Conservation (phyloP, 2,329 filamentous ascomycete species). For the Scedosporium minutisporum region DNA sequence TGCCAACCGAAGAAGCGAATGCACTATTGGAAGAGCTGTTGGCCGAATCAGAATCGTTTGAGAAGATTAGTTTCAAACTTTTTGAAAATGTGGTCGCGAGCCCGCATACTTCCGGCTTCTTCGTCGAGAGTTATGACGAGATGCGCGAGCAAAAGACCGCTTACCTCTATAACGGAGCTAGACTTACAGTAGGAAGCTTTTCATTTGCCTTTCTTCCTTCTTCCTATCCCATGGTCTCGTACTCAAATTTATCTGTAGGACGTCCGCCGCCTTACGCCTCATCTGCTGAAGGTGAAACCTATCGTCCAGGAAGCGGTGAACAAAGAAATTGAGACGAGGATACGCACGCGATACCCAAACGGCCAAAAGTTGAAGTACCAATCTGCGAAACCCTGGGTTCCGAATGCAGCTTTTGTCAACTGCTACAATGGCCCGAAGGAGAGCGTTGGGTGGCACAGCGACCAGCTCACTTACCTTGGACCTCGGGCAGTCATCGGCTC, state of each 20-base stretch:
- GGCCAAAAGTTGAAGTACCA: constrained; percentile 71
- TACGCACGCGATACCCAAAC: constrained; percentile 55
- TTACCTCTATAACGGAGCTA: constrained; percentile 77
- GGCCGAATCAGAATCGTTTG: constrained; percentile 60
- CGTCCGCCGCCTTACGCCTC: constrained; percentile 65
- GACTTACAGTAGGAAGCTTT: constrained; percentile 41
- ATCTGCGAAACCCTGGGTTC: constrained; percentile 61
- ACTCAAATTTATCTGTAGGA: constrained; percentile 35
- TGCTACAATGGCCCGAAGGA: constrained; percentile 77
- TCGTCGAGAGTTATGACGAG: constrained; percentile 66
- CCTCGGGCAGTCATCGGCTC: constrained; percentile 84
- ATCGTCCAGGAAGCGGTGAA: constrained; percentile 72
- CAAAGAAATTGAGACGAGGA: constrained; percentile 61
- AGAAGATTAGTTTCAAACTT: constrained; percentile 66
- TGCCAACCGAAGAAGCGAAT: constrained; percentile 63
- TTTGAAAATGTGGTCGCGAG: constrained; percentile 82
- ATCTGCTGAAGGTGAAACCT: constrained; percentile 59
- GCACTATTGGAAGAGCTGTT: constrained; percentile 67
- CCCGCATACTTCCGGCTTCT: constrained; percentile 77
- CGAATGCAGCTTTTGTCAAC: constrained; percentile 91
- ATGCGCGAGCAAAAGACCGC: constrained; percentile 61
- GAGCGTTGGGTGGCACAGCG: constrained; percentile 84
- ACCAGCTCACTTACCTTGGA: constrained; percentile 87
- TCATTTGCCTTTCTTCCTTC: neutral
- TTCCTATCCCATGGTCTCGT: neutral